Evolutionary conservation across 768 basidiomycete genomes (phyloP).

Genomic region (Lentinula boryana): DNA sequence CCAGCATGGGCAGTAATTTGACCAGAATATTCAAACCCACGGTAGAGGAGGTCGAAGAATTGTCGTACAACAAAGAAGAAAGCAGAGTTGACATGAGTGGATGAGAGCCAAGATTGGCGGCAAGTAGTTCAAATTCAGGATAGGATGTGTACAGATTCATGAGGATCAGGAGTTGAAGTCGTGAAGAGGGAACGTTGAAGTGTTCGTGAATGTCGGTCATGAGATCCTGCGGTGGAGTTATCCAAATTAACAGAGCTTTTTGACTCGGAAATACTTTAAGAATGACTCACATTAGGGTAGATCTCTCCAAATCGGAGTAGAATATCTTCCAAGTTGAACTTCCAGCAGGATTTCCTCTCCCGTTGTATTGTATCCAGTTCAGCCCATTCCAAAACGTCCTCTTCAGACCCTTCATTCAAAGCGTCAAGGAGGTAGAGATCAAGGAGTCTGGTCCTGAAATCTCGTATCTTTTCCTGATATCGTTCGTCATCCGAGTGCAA

Average conservation of each 20-base stretch:
- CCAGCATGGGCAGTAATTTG: conserved; percentile 71
- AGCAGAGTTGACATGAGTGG: conserved; percentile 61
- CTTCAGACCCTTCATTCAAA: conserved; percentile 66
- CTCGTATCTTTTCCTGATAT: conserved; percentile 42
- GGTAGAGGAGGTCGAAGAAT: conserved; percentile 65
- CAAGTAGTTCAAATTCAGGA: conserved; percentile 42
- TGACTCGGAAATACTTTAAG: not conserved
- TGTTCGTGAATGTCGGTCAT: conserved; percentile 60
- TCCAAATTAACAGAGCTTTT: not conserved
- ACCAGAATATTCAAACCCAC: conserved; percentile 58
- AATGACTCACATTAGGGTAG: conserved; percentile 36
- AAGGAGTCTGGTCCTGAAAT: conserved; percentile 64
- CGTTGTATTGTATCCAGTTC: conserved; percentile 58
- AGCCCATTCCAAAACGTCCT: conserved; percentile 73
- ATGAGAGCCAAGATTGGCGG: conserved; percentile 49
- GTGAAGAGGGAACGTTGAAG: conserved; percentile 52
- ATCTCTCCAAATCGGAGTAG: conserved; percentile 60
- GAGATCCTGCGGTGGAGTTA: conserved; percentile 48
- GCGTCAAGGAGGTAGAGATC: conserved; percentile 76
- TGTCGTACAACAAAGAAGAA: conserved; percentile 65
- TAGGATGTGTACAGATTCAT: conserved; percentile 58
- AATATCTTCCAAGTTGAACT: conserved; percentile 71
- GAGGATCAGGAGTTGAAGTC: conserved; percentile 66
- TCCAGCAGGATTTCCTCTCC: conserved; percentile 61
- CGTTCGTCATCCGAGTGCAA: conserved; percentile 44